Evolutionary conservation across 768 basidiomycete genomes (phyloP), one percentile per base, ranked within the genome.

Genomic region (Postia placenta): DNA sequence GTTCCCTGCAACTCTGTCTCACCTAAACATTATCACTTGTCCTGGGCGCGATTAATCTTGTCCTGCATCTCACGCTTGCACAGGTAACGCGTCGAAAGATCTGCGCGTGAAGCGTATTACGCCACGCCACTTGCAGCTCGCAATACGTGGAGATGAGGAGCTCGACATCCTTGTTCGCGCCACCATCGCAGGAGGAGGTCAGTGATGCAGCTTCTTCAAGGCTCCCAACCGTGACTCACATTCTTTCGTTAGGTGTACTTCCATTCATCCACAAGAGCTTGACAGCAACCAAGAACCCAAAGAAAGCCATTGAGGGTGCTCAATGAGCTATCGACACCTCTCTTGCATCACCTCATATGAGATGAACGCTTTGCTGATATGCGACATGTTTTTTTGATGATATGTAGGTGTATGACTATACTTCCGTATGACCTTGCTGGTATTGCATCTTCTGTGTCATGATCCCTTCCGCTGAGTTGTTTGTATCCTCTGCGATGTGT

Each of bases 21-120:
- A n/a, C n/a, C n/a, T n/a, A n/a, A n/a, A n/a, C n/a, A n/a, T n/a
- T n/a, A n/a, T n/a, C n/a, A n/a, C n/a, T n/a, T n/a, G n/a, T 22
- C 26, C 15, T 9, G 40, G 20, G 22, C 40, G 22, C 24, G 44
- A 15, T 50, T 28, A 42, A 35, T n/a, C 24, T 33, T 9, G 11
- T n/a, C n/a, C n/a, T n/a, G n/a, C n/a, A n/a, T 26, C 11, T 36
- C 37, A 17, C 2, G 28, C 22, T 19, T 17, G 6, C n/a, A 36
- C 52, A 94, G 93, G 94, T 20, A 97, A 97, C 66, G 94, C 94
- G 24, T 95, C 93, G 2, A 95, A 96, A 63, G 94, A 98, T 72
- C 78, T 96, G n/a, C 81, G 87, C 43, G 92, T 95, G 41, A 97
- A 96, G 68, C 91, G 94, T 67, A 94, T 98, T 64, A 95, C 92